Base-by-base conservation (phyloP, 306 rosid genomes). In the Cucurbita argyrosperma region DNA sequence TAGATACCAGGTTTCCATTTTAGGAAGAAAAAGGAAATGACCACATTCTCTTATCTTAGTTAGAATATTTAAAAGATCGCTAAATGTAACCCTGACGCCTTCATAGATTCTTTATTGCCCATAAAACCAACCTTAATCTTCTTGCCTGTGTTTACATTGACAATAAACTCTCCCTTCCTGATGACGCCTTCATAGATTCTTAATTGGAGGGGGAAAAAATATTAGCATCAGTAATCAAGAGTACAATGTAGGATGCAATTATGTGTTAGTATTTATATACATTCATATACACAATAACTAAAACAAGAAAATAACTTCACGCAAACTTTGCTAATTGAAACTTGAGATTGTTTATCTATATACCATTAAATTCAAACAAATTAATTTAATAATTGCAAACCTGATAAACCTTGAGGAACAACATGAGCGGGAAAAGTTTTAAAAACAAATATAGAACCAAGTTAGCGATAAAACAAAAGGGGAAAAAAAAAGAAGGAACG, bases 181-280 rank as follows among this genome's bases (percentile, higher is more conserved):
- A 94, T 88, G 71, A 88, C 90, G 70, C 99, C 99, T 75, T 94
- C 97, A 0, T 94, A 94, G 70, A 94, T 86, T 87, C 99, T 94
- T 79, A 85, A 84, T 45, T 64, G 60, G 45, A 50, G 72, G 55
- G 75, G 65, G 75, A 42, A 51, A 65, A 49, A 45, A 23, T 71
- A 66, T 75, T 49, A 84, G 78, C 60, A 63, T 8, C 45, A 60
- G 23, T 26, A 13, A 69, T 23, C 56, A 26, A 26, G 26, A 5
- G 4, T 49, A 8, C 5, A 8, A 50, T 30, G 10, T 49, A 70
- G 8, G 4, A 70, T 50, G 59, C 59, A 70, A 50, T 70, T 7
- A 49, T 15, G 30, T 8, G 14, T 3, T 7, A 46, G 72, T 45
- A 45, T 40, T 38, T 14, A 63, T 39, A 63, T 40, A 16, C 14